Base-by-base conservation (phyloP, 202 grass and related monocot genomes). In the Schoenoplectus tabernaemontani region DNA sequence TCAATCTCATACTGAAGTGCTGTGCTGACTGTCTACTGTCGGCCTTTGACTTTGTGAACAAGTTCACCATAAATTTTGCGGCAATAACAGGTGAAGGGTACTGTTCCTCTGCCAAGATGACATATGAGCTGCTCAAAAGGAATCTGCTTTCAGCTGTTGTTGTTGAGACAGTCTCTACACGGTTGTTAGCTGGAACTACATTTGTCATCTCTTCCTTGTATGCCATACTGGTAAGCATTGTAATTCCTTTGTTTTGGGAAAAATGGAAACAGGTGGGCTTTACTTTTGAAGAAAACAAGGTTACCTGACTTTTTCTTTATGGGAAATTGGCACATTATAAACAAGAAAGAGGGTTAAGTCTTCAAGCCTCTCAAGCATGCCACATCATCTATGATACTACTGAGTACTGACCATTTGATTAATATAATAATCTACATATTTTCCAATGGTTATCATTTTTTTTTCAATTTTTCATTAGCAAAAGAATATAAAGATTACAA, bases 131-230 rank as follows among this genome's bases (percentile, higher is more conserved):
- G 51, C 78, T 88, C 33, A 85, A 56, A 74, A 75, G 86, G 62
- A 88, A 88, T 85, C 86, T 88, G 23, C 82, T 88, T 11, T 88
- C 86, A 7, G 86, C 87, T 64, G 87, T 85, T 85, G 73, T 88
- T 85, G 87, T 88, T 65, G 83, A 88, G 74, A 85, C 87, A 4
- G 79, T 88, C 5, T 88, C 87, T 15, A 88, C 87, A 57, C 83
- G 79, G 4, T 66, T 88, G 57, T 60, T 88, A 17, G 22, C 81
- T 58, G 87, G 87, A 19, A 82, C 73, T 19, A 79, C 79, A 56
- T 88, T 85, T 19, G 83, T 88, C 41, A 69, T 88, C 42, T 88
- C 87, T 50, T 76, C 87, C 36, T 64, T 85, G 8, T 88, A 85
- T 65, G 69, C 83, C 54, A 75, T 88, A 24, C 78, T 41, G 59